Base-by-base conservation (phyloP, 1,284 basidiomycete species). In the Apiotrichum montevideense region DNA sequence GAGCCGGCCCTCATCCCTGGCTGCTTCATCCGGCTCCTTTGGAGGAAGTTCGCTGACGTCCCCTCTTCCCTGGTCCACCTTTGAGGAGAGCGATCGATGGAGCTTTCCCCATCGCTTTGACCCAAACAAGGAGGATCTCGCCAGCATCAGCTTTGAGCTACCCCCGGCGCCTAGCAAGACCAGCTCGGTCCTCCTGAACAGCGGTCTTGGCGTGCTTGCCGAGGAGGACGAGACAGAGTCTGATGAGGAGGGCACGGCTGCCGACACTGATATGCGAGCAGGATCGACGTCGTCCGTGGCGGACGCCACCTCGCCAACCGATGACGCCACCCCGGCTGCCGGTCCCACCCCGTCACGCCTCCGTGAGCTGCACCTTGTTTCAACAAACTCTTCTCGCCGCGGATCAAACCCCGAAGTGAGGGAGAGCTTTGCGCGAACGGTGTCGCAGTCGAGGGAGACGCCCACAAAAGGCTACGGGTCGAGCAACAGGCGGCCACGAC, bases 211-310 rank as follows among this genome's bases (percentile, higher is more conserved):
- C 62, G 37, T 63, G 7, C 35, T 63, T 34, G 54, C 62, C n/a
- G 73, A 73, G 45, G 71, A 70, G 32, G 73, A 75, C 51, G 73
- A 73, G 52, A 67, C 67, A 34, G 72, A 71, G 50, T 70, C 69
- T 8, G 72, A 71, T 13, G 63, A 59, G 8, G 47, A 49, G 15
- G 62, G 46, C 15, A 49, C 45, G 6, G 55, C 52, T 9, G 48
- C 37, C 10, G 57, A 46, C 9, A 50, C 52, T 3, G 56, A 58
- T 14, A 42, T 53, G 51, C 51, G 13, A 10, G 35, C 35, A n/a
- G 57, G 56, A 6, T 33, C 45, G 10, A 47, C 54, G 9, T 52
- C 61, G 0, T 55, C 55, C 1, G 46, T 46, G 1, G 41, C 56
- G 3, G 61, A 62, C 29, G 15, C 43, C 6, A 29, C 49, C 14